Conservation (phyloP, 1,284 basidiomycete species). For the Stygiomarasmius scandens region DNA sequence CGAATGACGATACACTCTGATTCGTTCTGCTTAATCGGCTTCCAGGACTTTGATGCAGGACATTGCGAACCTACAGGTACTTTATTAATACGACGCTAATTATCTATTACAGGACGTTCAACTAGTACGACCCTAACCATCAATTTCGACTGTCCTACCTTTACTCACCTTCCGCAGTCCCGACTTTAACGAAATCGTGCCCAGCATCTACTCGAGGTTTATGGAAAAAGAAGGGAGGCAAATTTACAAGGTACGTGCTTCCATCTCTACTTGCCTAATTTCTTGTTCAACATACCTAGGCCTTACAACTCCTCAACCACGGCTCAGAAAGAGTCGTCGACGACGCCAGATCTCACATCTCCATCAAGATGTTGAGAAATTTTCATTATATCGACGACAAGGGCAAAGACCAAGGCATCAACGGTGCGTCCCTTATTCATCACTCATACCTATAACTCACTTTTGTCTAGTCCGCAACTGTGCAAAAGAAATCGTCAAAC, state of each 20-base stretch:
- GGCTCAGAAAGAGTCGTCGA: conserved; percentile 99
- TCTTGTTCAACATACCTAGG: conserved; percentile 46
- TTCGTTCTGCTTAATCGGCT: no score
- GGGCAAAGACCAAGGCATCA: conserved; percentile 98
- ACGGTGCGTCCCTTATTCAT: conserved; percentile 60
- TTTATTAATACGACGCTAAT: conserved; percentile 9
- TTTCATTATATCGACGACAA: conserved; percentile 99
- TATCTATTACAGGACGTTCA: conserved; percentile 70
- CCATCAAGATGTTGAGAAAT: conserved; percentile 95
- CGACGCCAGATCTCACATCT: conserved; percentile 92
- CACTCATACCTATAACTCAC: conserved; percentile 30
- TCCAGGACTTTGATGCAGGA: conserved; percentile 98
- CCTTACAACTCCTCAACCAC: conserved; percentile 93
- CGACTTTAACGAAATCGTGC: conserved; percentile 99
- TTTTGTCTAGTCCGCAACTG: conserved; percentile 79
- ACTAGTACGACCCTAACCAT: conserved; percentile 91
- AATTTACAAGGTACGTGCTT: conserved; percentile 86
- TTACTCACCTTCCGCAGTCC: no score
- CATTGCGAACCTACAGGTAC: conserved; percentile 93
- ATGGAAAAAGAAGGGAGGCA: conserved; percentile 98
- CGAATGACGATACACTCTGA: conserved; percentile 98
- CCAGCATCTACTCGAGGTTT: conserved; percentile 91
- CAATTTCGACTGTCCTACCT: no score
- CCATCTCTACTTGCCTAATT: conserved; percentile 3
- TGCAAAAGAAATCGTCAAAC: conserved; percentile 87